A percentile compares a stretch with the other conserved stretches of the same genome.
phyloP scores from a whole-genome alignment of 345 rosid genomes.

The Cardiospermum halicacabum region DNA sequence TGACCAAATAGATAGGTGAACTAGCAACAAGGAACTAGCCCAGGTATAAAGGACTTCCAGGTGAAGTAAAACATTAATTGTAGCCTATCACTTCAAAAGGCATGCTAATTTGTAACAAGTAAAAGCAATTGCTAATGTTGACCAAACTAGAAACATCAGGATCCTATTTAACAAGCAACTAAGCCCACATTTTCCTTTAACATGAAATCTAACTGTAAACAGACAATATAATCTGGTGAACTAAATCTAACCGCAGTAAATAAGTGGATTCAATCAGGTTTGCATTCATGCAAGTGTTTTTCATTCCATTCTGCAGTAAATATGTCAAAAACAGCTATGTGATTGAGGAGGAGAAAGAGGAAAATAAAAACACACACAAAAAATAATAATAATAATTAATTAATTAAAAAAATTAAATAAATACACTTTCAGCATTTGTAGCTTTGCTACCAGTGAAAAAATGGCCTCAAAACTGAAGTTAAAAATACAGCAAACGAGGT shows the following conservation, averaged over 20 bases:
- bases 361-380: too few species aligned
- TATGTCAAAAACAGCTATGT: background rate
- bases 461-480: background rate
- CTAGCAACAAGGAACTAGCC: background rate
- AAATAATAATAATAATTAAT: too few species aligned
- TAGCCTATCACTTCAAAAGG: background rate
- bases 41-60: background rate
- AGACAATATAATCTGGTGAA: background rate
- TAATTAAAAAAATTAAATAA: too few species aligned
- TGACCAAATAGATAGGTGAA: background rate
- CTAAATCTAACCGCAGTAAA: background rate
- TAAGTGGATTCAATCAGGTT: background rate
- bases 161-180: background rate
- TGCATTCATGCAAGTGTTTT: background rate
- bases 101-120: background rate
- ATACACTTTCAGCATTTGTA: background rate
- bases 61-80: background rate
- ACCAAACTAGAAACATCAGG: background rate
- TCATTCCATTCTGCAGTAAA: background rate
- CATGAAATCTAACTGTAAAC: background rate
- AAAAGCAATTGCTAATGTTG: background rate
- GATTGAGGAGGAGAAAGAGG: background rate
- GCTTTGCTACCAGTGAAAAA: background rate
- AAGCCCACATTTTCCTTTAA: background rate
- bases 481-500: background rate